phyloP scores from a whole-genome alignment of 163 green algal genomes.

The Chlamydomonas reinhardtii region DNA sequence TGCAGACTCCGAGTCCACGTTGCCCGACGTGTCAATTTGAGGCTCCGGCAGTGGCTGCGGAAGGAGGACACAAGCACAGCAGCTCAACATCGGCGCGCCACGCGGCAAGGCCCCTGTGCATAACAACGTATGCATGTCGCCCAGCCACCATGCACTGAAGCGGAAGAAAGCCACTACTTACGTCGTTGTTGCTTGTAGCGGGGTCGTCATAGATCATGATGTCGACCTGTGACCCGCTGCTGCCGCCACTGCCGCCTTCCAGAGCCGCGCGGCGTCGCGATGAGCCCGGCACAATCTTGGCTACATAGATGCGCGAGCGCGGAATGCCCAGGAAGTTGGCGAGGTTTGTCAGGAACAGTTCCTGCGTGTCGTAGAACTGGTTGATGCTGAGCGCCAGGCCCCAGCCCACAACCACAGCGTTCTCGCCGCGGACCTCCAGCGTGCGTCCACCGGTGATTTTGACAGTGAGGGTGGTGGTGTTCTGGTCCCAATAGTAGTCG shows the following conservation, averaged over 20 bases:
- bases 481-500: conserved; percentile 66
- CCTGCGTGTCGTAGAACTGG: background rate
- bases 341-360: background rate
- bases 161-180: background rate
- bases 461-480: conserved; percentile 37
- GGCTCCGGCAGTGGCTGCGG: background rate
- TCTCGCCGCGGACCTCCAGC: conserved; percentile 62
- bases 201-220: background rate
- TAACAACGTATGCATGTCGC: no score
- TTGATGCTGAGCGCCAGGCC: background rate
- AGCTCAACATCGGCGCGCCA: no score
- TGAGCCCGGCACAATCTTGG: background rate
- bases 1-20: background rate
- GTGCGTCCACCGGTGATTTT: conserved; percentile 52
- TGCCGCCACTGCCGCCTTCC: background rate
- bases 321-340: conserved; percentile 5
- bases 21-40: background rate
- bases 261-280: background rate
- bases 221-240: background rate
- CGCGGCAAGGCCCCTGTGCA: no score
- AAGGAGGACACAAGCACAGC: background rate
- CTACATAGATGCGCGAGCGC: background rate
- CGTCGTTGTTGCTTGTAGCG: background rate
- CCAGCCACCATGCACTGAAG: no score
- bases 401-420: conserved; percentile 37